A percentile compares a stretch with the other conserved stretches of the same genome.
Conservation (phyloP, 2,329 filamentous ascomycete species). For the Claviceps sp. region DNA sequence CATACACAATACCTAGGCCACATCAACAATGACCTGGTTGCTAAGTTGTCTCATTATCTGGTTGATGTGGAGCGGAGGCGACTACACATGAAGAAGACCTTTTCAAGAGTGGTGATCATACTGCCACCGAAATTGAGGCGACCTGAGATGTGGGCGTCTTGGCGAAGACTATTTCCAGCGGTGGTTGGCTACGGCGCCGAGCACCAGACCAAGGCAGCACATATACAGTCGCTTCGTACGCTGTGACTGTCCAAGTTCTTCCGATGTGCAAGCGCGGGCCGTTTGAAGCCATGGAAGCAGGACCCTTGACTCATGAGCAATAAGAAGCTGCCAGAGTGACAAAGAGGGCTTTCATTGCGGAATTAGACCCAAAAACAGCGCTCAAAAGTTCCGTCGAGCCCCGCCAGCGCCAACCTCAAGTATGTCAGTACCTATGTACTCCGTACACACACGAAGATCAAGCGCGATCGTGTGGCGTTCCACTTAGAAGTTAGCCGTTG, state of each 20-base stretch:
- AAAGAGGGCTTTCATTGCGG: conserved; percentile 21
- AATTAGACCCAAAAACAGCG: conserved; percentile 22
- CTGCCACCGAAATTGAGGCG: background rate
- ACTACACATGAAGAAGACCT: background rate
- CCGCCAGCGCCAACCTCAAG: conserved; percentile 34
- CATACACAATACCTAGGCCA: background rate
- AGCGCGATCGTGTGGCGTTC: too few relatives aligned
- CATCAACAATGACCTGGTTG: background rate
- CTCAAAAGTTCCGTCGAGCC: conserved; percentile 29
- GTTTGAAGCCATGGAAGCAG: background rate
- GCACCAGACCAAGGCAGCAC: background rate
- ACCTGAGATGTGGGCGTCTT: background rate
- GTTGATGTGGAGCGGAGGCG: background rate
- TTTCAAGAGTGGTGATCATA: background rate
- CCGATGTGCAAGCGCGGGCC: background rate
- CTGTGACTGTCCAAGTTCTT: background rate
- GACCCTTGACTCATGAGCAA: too few relatives aligned
- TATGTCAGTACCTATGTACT: too few relatives aligned
- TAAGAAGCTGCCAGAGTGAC: conserved; percentile 29
- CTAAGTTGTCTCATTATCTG: background rate
- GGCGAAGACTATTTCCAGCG: background rate
- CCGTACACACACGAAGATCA: too few relatives aligned
- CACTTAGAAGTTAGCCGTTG: too few relatives aligned
- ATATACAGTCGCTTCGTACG: background rate
- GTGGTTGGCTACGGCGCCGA: background rate